Percentiles rank a stretch among this genome's conserved stretches.
phyloP scores from a whole-genome alignment of 495 filamentous ascomycete genomes.

The Hapsidospora chrysogenum region DNA sequence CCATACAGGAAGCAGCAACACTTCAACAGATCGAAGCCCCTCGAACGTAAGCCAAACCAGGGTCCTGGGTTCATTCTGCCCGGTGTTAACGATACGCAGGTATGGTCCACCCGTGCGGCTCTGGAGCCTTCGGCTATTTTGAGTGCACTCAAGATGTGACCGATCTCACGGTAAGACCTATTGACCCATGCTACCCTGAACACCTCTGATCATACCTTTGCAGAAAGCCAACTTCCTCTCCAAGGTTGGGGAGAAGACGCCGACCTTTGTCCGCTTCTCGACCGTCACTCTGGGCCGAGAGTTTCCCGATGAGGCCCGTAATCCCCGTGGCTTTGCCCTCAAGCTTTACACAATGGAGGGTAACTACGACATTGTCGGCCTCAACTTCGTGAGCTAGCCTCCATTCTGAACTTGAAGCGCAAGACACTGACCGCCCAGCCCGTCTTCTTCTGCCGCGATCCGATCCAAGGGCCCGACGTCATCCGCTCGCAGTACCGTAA shows the following conservation, averaged over 20 bases:
- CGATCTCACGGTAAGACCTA: conserved; percentile 8
- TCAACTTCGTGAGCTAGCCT: conserved; percentile 25
- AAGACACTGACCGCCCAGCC: conserved; percentile 18
- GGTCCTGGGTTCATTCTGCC: neutral
- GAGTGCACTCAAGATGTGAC: conserved; percentile 38
- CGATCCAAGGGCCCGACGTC: conserved; percentile 41
- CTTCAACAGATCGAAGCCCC: conserved; percentile 27
- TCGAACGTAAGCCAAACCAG: conserved; percentile 21
- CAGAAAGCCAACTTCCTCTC: conserved; percentile 23
- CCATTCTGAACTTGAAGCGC: conserved; percentile 1
- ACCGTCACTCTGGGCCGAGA: conserved; percentile 38
- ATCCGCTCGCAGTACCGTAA: conserved; percentile 40
- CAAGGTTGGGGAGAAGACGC: conserved; percentile 32
- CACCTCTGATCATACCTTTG: too few relatives aligned
- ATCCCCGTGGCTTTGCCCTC: conserved; percentile 44
- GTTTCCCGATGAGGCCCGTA: conserved; percentile 34
- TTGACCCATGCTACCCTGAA: neutral
- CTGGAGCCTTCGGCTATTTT: conserved; percentile 27
- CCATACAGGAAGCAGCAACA: conserved; percentile 20
- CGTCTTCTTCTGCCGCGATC: conserved; percentile 43
- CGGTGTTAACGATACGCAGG: conserved; percentile 8
- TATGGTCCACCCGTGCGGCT: conserved; percentile 33
- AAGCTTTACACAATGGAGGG: conserved; percentile 45
- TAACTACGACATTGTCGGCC: conserved; percentile 41
- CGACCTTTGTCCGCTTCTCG: conserved; percentile 39